Evolutionary conservation across 1,139 yeast species (phyloP), one percentile per base, ranked within the genome.

Genomic region (Candida sp.): DNA sequence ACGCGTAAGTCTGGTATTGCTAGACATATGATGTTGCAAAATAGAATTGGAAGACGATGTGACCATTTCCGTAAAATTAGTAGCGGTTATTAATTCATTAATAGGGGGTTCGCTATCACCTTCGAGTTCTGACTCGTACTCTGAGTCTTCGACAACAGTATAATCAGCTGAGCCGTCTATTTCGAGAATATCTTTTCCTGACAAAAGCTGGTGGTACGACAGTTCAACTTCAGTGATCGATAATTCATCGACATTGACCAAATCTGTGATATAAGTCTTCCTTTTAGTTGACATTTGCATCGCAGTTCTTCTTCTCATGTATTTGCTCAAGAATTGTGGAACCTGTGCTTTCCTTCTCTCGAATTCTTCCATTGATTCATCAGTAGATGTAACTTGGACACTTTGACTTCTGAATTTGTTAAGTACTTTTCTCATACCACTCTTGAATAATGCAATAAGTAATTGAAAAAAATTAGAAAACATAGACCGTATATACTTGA

Each of bases 81-180:
- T 57, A 0, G 66, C 63, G 1, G 64, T 51, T 3, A 72, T 46
- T 22, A 72, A 52, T 39, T 71, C 77, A 33, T 53, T 50, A 22
- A 61, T 42, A 12, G 58, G 53, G 3, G 46, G 33, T 5, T 25
- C 19, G 9, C 36, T 43, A 32, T 53, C 43, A 49, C 51, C 43
- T 55, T 54, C 33, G 49, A 39, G 8, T 58, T 54, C 25, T 59
- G 55, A 19, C 46, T 56, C 40, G 60, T 43, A 2, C 61, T 46
- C 25, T 47, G 45, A 43, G 36, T 54, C 54, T n/a, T 48, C 51
- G 15, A 38, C 51, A n/a, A 25, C 46, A 9, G 43, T 47, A 44
- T 66, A 78, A 49, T 78, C 81, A 2, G 51, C 66, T 0, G 84
- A 79, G 23, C 60, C 56, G 51, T 81, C 87, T 6, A 61, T 54